Evolutionary conservation across 768 basidiomycete genomes (phyloP).

Genomic region (Pholiota conissans): DNA sequence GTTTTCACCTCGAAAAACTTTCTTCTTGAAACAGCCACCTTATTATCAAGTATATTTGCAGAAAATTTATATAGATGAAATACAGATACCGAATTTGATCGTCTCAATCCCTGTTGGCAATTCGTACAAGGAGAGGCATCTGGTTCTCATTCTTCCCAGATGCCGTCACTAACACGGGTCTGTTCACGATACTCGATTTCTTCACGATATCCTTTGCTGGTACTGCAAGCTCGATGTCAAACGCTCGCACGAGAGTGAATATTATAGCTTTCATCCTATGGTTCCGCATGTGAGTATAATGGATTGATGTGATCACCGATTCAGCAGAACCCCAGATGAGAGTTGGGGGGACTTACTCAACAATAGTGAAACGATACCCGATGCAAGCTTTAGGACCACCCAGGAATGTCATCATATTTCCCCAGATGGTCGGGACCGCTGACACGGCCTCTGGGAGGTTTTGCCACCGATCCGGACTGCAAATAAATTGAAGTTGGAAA

Average conservation of each 20-base stretch:
- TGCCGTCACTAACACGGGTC: conserved; percentile 42
- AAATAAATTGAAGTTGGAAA: neutral
- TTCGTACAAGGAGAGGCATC: conserved; percentile 41
- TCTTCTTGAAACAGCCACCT: neutral
- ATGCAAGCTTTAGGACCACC: conserved; percentile 67
- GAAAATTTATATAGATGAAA: neutral
- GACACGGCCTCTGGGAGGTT: conserved; percentile 40
- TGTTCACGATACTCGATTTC: conserved; percentile 35
- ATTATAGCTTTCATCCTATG: conserved; percentile 35
- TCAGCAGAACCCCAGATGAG: no score
- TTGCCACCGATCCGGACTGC: conserved; percentile 67
- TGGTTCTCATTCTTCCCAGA: conserved; percentile 38
- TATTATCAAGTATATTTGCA: neutral
- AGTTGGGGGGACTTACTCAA: conserved; percentile 55
- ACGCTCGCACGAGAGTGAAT: conserved; percentile 51
- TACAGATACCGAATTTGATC: neutral
- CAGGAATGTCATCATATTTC: conserved; percentile 56
- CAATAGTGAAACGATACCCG: conserved; percentile 63
- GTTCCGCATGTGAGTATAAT: no score
- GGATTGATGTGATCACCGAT: no score
- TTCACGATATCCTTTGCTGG: conserved; percentile 41
- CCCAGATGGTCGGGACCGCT: conserved; percentile 49
- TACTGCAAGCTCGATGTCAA: conserved; percentile 56
- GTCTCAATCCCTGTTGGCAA: neutral
- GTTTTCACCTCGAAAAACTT: neutral